Evolutionary conservation across 768 basidiomycete species (phyloP), one percentile per base, ranked within the genome.

Genomic region (Rhizopogon roseolus): DNA sequence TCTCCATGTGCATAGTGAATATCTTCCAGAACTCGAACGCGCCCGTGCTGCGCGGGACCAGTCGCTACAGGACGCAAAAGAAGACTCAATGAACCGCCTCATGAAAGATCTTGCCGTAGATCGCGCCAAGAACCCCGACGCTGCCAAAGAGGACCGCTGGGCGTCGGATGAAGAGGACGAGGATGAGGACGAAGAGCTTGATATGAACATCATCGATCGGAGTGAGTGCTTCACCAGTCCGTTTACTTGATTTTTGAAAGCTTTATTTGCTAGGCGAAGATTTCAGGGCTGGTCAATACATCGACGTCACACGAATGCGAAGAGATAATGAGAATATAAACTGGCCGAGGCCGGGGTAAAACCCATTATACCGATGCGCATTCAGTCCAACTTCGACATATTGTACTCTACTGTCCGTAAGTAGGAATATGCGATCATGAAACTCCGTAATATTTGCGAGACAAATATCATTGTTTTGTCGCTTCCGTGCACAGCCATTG

Each of bases 11-110:
- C 54, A 29, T 68, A 96, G 93, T 56, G 92, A 94, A 52, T 99
- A 98, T 66, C 79, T 93, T 34, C 94, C 95, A 0, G 95, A 98
- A 64, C 79, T 98, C 5, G 79, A 86, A 41, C 81, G 84, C 34
- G 82, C 93, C 16, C 81, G 81, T 14, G 77, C 76, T 7, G 73
- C 76, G 4, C 80, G 86, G 28, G 86, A 90, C 52, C 76, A 82
- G 60, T 77, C 81, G 0, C 74, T 91, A 8, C 76, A 81, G 50
- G 81, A 79, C 39, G 74, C 75, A 41, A 92, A 93, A 64, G 76
- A 83, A 25, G 92, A 93, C 52, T 90, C 88, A 0, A 76, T 95
- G 73, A 79, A 77, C 60, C 76, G 87, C 42, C 68, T 93, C 55
- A 84, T 95, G 85, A 76, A 80, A 52, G 93, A 95, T 67, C 80